Base-by-base conservation (phyloP, 345 rosid species). In the Citrus unshiu region DNA sequence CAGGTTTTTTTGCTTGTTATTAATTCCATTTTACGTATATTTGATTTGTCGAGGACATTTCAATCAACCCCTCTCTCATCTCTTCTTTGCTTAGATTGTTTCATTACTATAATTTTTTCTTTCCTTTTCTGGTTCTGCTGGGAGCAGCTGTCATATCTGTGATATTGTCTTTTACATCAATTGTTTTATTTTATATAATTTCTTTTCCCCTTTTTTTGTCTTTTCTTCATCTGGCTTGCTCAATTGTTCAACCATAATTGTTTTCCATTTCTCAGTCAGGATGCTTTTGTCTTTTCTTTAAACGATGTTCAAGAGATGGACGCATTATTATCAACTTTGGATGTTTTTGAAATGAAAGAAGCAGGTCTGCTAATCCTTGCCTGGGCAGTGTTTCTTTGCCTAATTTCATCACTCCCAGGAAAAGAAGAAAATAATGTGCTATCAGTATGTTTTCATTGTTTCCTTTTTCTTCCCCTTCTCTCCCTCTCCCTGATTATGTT, bases 381-480 rank as follows among this genome's bases (percentile, higher is more conserved):
- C 59, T 96, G 99, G 99, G 99, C 98, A 19, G 97, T 91, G 58
- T 96, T 90, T 83, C 87, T 96, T 79, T 91, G 97, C 89, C 95
- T 96, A 76, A 77, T 94, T 72, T 83, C 90, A 37, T 93, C 98
- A 29, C 94, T 96, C 75, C 94, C 93, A 66, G 90, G 85, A 72
- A 86, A 86, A 81, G 98, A 91, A 84, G 93, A 90, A 69, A 83
- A 63, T 85, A 81, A 75, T 81, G 81, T 85, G 74, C 79, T 94
- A 84, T 85, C 80, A 94, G 98, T 94, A 81, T 77, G 87, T 78
- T 66, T 24, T 83, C 54, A 1, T 65, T 78, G 51, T 75, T 18
- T 25, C n/a, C 51, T 49, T 64, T 74, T 59, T 73, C 25, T 51
- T 54, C 77, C 27, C 34, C 3, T 46, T 46, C 18, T 12, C 16